Evolutionary conservation across 139 green algal species (phyloP).

Genomic region (Chlamydomonas sp.): DNA sequence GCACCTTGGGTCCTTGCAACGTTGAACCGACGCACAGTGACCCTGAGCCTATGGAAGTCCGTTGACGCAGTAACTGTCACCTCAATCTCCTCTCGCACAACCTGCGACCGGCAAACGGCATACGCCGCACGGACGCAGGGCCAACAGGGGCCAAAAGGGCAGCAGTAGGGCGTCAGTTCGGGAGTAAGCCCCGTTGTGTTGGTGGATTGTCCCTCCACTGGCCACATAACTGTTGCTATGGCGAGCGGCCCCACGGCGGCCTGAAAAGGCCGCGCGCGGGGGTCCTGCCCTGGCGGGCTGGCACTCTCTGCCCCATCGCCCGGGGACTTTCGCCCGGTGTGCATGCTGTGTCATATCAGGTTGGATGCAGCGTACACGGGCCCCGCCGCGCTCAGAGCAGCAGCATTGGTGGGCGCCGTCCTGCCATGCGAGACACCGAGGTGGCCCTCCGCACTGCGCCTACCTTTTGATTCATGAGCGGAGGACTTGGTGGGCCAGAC

Average conservation of each 20-base stretch:
- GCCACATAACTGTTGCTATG: constrained; percentile 98
- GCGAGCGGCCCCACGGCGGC: constrained; percentile 87
- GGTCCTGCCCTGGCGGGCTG: constrained; percentile 90
- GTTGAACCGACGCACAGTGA: no score
- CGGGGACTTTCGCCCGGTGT: constrained; percentile 98
- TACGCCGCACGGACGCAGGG: no score
- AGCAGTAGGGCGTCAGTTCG: constrained; percentile 82
- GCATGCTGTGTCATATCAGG: constrained; percentile 13
- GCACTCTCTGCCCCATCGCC: constrained; percentile 96
- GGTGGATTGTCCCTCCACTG: constrained; percentile 79
- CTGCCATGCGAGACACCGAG: constrained; percentile 61
- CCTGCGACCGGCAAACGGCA: no score
- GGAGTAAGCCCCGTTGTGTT: constrained; percentile 99
- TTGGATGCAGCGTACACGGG: constrained; percentile 48
- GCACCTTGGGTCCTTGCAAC: no score
- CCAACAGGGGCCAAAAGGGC: neutral
- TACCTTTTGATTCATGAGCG: neutral
- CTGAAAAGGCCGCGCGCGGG: constrained; percentile 47
- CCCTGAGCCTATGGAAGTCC: no score
- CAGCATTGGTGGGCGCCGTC: constrained; percentile 30
- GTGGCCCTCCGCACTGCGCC: constrained; percentile 86
- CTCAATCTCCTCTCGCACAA: no score
- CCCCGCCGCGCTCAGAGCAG: constrained; percentile 22
- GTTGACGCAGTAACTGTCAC: no score
- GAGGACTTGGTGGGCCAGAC: no score